phyloP scores from a whole-genome alignment of 129 eudicot genomes.

The Scalesia atractyloides region DNA sequence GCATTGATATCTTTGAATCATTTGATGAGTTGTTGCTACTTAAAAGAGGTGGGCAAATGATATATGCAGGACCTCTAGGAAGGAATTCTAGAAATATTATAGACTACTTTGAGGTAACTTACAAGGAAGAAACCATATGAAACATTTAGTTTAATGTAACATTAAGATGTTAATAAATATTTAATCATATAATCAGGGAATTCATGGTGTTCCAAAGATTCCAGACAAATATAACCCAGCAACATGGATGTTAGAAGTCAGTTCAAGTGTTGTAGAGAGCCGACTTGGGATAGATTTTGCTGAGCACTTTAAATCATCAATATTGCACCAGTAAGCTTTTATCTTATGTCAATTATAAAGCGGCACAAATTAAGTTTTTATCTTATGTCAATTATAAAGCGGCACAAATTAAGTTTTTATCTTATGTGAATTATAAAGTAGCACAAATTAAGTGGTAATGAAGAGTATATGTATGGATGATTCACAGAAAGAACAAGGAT shows the following conservation, averaged over 20 bases:
- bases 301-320: constrained; percentile 49
- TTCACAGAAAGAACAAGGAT: constrained; percentile 55
- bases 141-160: not conserved
- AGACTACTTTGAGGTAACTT: constrained; percentile 81
- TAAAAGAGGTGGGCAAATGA: constrained; percentile 96
- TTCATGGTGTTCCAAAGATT: constrained; percentile 55
- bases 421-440: no score
- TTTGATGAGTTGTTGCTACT: constrained; percentile 79
- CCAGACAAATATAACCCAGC: constrained; percentile 68
- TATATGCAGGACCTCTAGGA: constrained; percentile 93
- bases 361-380: not conserved
- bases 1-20: constrained; percentile 95
- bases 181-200: constrained; percentile 33
- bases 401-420: not conserved
- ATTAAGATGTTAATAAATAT: not conserved
- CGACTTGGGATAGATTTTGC: constrained; percentile 68
- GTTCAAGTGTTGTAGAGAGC: constrained; percentile 50
- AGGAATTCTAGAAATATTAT: constrained; percentile 63
- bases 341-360: not conserved
- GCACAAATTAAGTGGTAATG: not conserved
- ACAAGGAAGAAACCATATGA: not conserved
- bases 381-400: no score
- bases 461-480: constrained; percentile 9
- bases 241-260: constrained; percentile 85
- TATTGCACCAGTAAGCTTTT: constrained; percentile 46